Base-by-base conservation (phyloP, 2,329 filamentous ascomycete genomes). In the Diaporthe nobilis region DNA sequence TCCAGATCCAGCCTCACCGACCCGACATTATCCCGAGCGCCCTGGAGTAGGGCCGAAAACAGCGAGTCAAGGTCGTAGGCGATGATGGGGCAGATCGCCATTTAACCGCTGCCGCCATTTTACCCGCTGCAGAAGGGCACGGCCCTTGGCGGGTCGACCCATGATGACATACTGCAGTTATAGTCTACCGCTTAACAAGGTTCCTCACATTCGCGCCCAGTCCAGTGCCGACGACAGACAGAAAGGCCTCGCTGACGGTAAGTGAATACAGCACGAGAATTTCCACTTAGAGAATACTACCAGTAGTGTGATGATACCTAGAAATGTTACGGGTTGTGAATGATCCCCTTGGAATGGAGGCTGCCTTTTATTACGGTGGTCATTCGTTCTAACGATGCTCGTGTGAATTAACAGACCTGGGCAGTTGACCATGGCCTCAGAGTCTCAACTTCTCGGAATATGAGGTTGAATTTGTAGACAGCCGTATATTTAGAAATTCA, bases 51-150 rank as follows among this genome's bases (percentile, higher is more conserved):
- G 63, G 47, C 63, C 63, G 63, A 68, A 49, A 53, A 39, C 65
- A 51, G 31, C 65, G 31, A 68, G 47, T 53, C 65, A 53, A 53
- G 31, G 25, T 17, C 47, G 31, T 49, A 17, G 22, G 13, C 22
- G 13, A 6, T 7, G 12, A 68, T 51, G 44, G 65, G 65, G 65
- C 6, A 68, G 49, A 70, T 70, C 47, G 47, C 65, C 47, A 53
- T 70, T 70, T 70, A 70, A 53, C 65, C 65, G 65, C 65, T 47
- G 65, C 49, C 65, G 65, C 65, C 65, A 42, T 55, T 70, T 70
- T 70, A 70, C 22, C 65, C 65, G 65, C 65, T 70, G 65, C 65
- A 55, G 4, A 6, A 42, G 34, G 34, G 47, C 65, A 39, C 65
- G 49, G 65, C 49, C 47, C 65, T 39, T 2, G 13, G 49, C n/a